Base-by-base conservation (phyloP, 1,284 basidiomycete species). In the Rhodotorula sp. region DNA sequence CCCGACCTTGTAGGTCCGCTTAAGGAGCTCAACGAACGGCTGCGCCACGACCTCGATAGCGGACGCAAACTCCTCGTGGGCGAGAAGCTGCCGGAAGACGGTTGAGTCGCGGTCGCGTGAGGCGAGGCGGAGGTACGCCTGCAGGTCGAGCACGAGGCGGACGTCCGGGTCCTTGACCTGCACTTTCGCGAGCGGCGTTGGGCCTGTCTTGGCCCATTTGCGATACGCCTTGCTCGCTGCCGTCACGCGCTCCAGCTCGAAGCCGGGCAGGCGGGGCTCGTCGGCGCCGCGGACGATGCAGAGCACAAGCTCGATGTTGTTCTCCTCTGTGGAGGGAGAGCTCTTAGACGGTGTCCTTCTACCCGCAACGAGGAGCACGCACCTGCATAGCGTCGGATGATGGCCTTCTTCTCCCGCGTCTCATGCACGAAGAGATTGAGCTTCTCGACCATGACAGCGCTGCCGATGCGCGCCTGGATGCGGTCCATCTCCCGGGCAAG, bases 271-370 rank as follows among this genome's bases (percentile, higher is more conserved):
- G 12, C 74, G 71, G 23, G 77, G 77, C 65, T 76, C 74, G 64
- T 78, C 76, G 45, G 74, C 76, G 19, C 77, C 77, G 7, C 77
- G 76, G 21, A 78, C 67, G 65, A 78, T 77, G 46, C 72, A 70
- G 23, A 78, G 70, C 13, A 78, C 77, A 44, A 78, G 74, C 49
- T 77, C 76, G 60, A 78, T 64, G 45, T 74, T 61, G 61, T 70
- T 71, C 48, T 72, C 74, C 52, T 73, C 75, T 77, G 53, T 8
- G 34, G 42, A 21, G 13, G 21, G 14, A 10, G 13, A 23, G 45
- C 12, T 19, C 8, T 34, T 21, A 42, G 61, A 23, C 10, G 27
- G 7, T 25, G 10, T 21, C 3, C 7, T 4, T 4, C 23, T 17
- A n/a, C 12, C 7, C 25, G 54, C 27, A 44, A 10, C 7, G 25